Percentiles rank a stretch among this genome's conserved stretches.
phyloP scores from a whole-genome alignment of 2,329 filamentous ascomycete genomes.

The Byssochlamys sp. region DNA sequence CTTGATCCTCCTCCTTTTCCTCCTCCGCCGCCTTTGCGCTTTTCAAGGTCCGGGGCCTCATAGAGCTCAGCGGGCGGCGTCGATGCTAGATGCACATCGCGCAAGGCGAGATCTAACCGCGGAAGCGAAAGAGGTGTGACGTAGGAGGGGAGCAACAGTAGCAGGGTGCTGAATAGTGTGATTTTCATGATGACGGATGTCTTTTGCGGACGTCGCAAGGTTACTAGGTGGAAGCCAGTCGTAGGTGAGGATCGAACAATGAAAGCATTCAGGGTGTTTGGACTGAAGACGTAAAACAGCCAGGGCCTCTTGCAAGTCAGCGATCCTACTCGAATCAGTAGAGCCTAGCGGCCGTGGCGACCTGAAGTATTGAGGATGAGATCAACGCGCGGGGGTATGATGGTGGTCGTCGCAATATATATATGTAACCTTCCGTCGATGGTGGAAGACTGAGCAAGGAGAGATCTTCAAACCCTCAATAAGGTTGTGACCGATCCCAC shows the following conservation, averaged over 20 bases:
- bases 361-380: background rate
- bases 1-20: constrained; percentile 14
- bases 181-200: constrained; percentile 22
- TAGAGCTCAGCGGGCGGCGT: constrained; percentile 2
- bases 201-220: background rate
- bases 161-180: constrained; percentile 13
- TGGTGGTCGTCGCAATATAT: background rate
- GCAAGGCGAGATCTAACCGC: constrained; percentile 13
- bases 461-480: background rate
- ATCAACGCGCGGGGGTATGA: background rate
- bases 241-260: background rate
- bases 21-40: constrained; percentile 38
- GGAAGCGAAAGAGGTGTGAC: constrained; percentile 21
- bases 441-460: background rate
- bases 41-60: constrained; percentile 28
- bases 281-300: background rate
- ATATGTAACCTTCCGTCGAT: background rate
- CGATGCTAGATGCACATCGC: constrained; percentile 7
- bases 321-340: background rate
- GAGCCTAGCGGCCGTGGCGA: background rate
- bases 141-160: constrained; percentile 20
- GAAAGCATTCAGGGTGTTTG: no score
- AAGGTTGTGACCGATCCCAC: background rate
- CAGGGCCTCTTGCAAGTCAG: background rate
- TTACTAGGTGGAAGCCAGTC: background rate